These are phyloP conservation scores for Macrophomina tecta DNA, from an alignment of 2,329 filamentous ascomycete genomes.

Conservation along the genomic window DNA sequence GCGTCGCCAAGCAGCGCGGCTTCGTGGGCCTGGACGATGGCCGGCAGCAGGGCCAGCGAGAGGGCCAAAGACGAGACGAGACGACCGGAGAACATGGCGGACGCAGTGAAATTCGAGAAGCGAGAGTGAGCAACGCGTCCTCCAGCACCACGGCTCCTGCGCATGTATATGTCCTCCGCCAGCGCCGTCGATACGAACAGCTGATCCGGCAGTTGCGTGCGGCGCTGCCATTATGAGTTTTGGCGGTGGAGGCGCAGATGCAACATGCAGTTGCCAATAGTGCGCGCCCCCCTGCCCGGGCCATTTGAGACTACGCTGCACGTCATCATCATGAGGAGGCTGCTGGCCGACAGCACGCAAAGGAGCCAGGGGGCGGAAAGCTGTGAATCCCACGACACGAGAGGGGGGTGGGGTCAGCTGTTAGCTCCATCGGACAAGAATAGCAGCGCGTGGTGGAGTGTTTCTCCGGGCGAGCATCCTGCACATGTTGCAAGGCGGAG, in stretches of 20 bases:
- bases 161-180: conserved; percentile 2
- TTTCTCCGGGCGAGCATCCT: background rate
- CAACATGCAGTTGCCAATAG: conserved; percentile 21
- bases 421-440: background rate
- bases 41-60: conserved; percentile 1
- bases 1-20: conserved; percentile 11
- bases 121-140: background rate
- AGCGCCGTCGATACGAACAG: background rate
- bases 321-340: conserved; percentile 24
- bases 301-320: background rate
- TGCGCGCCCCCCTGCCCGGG: background rate
- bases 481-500: background rate
- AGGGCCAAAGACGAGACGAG: background rate
- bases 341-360: conserved; percentile 9
- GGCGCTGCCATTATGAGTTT: background rate
- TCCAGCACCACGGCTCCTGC: background rate
- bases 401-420: conserved; percentile 2
- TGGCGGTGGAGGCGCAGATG: conserved; percentile 1
- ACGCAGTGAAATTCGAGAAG: background rate
- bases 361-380: conserved; percentile 2
- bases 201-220: background rate
- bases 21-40: background rate
- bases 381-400: background rate
- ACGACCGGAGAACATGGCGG: background rate
- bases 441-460: conserved; percentile 5